Percentiles rank a stretch among this genome's conserved stretches.
These are phyloP conservation scores for Talaromyces sp. DNA, from an alignment of 2,329 filamentous ascomycete genomes.

Conservation along the genomic window DNA sequence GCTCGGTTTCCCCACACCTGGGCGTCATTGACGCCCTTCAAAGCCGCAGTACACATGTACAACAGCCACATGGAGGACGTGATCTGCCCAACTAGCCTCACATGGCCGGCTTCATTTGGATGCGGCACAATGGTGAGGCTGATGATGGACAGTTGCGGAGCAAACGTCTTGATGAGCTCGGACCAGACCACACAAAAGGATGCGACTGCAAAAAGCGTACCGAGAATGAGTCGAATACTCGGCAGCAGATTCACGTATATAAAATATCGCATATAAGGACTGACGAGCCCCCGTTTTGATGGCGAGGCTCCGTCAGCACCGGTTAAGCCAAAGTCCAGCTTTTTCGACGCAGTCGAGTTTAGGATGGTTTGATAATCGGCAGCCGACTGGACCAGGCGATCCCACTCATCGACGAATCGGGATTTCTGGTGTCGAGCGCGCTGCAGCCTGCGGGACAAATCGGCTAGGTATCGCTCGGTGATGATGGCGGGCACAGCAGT, in stretches of 20 bases:
- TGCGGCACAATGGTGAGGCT: slow-evolving; percentile 62
- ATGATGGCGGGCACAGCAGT: slow-evolving; percentile 70
- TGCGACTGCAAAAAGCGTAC: slow-evolving; percentile 65
- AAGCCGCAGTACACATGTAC: slow-evolving; percentile 91
- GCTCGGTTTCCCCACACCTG: slow-evolving; percentile 97
- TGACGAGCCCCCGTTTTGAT: slow-evolving; percentile 60
- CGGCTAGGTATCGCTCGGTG: slow-evolving; percentile 87
- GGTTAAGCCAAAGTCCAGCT: slow-evolving; percentile 66
- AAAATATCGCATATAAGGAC: slow-evolving; percentile 76
- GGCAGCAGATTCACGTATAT: slow-evolving; percentile 72
- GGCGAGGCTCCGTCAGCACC: slow-evolving; percentile 47
- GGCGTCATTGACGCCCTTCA: slow-evolving; percentile 83
- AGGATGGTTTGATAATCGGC: slow-evolving; percentile 73
- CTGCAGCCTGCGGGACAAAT: slow-evolving; percentile 76
- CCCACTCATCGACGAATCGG: slow-evolving; percentile 83
- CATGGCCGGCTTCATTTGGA: slow-evolving; percentile 64
- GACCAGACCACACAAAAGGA: slow-evolving; percentile 89
- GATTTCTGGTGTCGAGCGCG: slow-evolving; percentile 78
- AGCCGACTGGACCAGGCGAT: slow-evolving; percentile 68
- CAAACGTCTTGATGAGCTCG: slow-evolving; percentile 79
- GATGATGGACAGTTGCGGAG: slow-evolving; percentile 69
- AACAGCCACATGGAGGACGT: slow-evolving; percentile 83
- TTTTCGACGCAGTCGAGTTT: slow-evolving; percentile 75
- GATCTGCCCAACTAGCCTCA: slow-evolving; percentile 81
- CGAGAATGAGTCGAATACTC: slow-evolving; percentile 58